Evolutionary conservation across 2,329 filamentous ascomycete genomes (phyloP), one percentile per base, ranked within the genome.

Genomic region (Cercospora beticola): DNA sequence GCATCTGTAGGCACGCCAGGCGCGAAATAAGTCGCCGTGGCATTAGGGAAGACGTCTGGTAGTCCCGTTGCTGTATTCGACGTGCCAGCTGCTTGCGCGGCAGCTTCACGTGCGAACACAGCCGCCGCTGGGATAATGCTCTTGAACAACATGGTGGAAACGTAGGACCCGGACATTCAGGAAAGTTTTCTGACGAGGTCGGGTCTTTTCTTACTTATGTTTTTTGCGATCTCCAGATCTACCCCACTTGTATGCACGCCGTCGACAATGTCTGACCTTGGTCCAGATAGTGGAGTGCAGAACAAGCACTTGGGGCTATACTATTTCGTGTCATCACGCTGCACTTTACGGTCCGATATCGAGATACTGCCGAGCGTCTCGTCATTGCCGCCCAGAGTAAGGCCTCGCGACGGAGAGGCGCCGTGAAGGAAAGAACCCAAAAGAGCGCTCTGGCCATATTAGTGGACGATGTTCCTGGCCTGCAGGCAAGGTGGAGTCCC

Each of bases 71-170:
- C 62, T 16, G 49, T 36, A 30, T 64, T 64, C 30, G 62, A 64
- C 8, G 62, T 64, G 28, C 62, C 65, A 56, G 60, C 61, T n/a
- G 62, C 64, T 54, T 72, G 66, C 49, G 70, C 72, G 28, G 57
- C 33, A 58, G 65, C 66, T 46, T 69, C 33, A 14, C 65, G 61
- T 21, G 59, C 68, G 33, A 73, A 64, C 57, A 69, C 58, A 31
- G 68, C 68, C 10, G 65, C 68, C 81, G 2, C 83, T 83, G 23
- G 82, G 79, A 69, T 85, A 82, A 52, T n/a, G 12, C 16, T 61
- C 21, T 60, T 58, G 16, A 63, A 63, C 59, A 52, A 54, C 46
- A 69, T 71, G 43, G 40, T 52, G 33, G 31, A 54, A 28, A 62
- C 18, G 58, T 36, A 57, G 21, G 18, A 18, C 14, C 56, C 46